Base-by-base conservation (phyloP, 2,329 filamentous ascomycete genomes). In the Epicoccum sorghinum region DNA sequence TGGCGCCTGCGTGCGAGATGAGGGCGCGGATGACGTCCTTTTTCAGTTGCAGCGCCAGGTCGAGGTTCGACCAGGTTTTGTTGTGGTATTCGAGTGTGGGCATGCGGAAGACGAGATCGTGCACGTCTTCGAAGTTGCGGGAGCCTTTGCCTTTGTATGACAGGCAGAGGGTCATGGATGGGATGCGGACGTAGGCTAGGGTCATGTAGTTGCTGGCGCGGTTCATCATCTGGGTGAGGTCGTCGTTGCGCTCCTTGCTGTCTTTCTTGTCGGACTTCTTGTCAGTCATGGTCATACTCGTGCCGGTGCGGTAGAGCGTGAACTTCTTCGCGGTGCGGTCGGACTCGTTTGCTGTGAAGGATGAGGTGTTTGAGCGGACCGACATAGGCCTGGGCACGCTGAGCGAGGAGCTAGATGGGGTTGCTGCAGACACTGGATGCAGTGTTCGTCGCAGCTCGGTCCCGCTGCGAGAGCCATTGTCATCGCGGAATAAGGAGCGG, bases 51-150 rank as follows among this genome's bases (percentile, higher is more conserved):
- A 98, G 82, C 0, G 93, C 93, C 8, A 99, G 85, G 69, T 99
- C 95, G 6, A 99, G 83, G 72, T 98, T 99, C 6, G 92, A 97
- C 95, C 95, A 99, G 7, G 93, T 98, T 80, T 99, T 99, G 82
- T 99, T 99, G 60, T 91, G 87, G 78, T 96, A 98, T 73, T 99
- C 95, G 41, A 99, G 87, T 2, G 90, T 89, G 3, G 95, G 95
- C 77, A 99, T 86, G 30, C 91, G 88, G 83, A 99, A 99, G 43
- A 99, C 95, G 64, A 99, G 96, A 70, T 98, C 89, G 76, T 99
- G 93, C 13, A 99, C 89, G 74, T 99, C 96, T 77, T 97, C 92
- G 52, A 99, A 84, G 68, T 98, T 99, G 70, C 93, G 91, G 61
- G 96, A 91, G 39, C 93, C 91, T 73, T 92, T 96, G 69, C 96